Conservation (phyloP, 202 grass and related monocot species). For the Hordeum pubiflorum region DNA sequence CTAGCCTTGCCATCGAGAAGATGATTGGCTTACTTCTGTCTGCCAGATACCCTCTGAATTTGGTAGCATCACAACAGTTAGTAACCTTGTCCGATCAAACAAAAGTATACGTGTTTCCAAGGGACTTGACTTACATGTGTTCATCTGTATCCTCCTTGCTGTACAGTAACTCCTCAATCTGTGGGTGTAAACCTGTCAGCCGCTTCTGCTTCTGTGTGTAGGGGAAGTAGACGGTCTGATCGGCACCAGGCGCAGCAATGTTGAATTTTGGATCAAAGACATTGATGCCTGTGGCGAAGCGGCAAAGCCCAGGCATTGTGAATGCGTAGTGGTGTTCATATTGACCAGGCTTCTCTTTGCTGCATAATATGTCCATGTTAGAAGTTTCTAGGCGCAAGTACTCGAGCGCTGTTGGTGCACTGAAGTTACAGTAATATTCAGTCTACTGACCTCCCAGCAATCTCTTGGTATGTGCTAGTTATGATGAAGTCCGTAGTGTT, state of each 20-base stretch:
- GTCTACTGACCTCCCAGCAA: slow-evolving; percentile 66
- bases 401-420: neutral
- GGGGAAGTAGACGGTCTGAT: slow-evolving; percentile 89
- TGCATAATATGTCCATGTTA: slow-evolving; percentile 24
- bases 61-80: neutral
- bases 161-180: slow-evolving; percentile 85
- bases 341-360: slow-evolving; percentile 86
- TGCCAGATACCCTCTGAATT: slow-evolving; percentile 60
- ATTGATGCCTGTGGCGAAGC: slow-evolving; percentile 69
- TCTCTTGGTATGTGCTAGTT: slow-evolving; percentile 93
- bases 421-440: slow-evolving; percentile 1
- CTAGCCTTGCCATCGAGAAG: slow-evolving; percentile 97
- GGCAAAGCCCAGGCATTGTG: slow-evolving; percentile 86
- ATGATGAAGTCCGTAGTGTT: slow-evolving; percentile 93
- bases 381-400: neutral
- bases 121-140: slow-evolving; percentile 55
- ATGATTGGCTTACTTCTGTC: slow-evolving; percentile 80
- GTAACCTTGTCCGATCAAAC: neutral
- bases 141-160: slow-evolving; percentile 65
- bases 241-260: slow-evolving; percentile 82
- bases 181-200: slow-evolving; percentile 51
- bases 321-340: slow-evolving; percentile 86
- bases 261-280: slow-evolving; percentile 96
- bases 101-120: neutral
- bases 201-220: slow-evolving; percentile 86